Base-by-base conservation (phyloP, 2,329 filamentous ascomycete species). In the Lizonia empirigonia region DNA sequence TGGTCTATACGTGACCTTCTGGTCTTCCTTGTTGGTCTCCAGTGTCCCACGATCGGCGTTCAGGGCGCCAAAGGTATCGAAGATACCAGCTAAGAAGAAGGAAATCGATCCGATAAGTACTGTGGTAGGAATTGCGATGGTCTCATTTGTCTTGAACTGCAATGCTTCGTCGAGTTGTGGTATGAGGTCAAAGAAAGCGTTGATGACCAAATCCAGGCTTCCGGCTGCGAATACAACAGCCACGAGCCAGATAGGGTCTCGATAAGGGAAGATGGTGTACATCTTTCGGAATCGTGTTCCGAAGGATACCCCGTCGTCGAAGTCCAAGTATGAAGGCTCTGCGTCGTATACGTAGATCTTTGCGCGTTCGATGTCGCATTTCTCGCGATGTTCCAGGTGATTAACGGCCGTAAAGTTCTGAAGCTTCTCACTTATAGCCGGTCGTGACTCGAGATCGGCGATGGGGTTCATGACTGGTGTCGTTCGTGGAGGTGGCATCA, bases 191-290 rank as follows among this genome's bases (percentile, higher is more conserved):
- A 69, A 63, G 49, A 63, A 63, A 4, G 64, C 62, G 45, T 68
- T 64, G 27, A 67, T 59, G 7, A 63, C 58, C 1, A 69, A 57
- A 22, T 61, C 63, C 8, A 68, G 38, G 7, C 60, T 64, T 0
- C 66, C 66, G 13, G 63, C 12, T 3, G 54, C 44, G 29, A 69
- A 68, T 8, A 63, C 45, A 15, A 69, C 41, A 5, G 66, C 63
- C 2, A 69, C 66, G 8, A 69, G 61, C 37, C 60, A 69, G 24
- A 61, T 65, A 2, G 65, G 65, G 38, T 69, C 66, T 9, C 63
- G 61, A 22, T 58, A 63, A 3, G 66, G 66, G 23, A 68, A 64
- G 8, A 60, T 39, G 2, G 65, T 69, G 40, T 53, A 55, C 59
- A 63, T 60, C 33, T 61, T 63, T 7, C 34, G 40, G 7, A 56